Conservation (phyloP, 441 rosid genomes). For the Gossypium lobatum region DNA sequence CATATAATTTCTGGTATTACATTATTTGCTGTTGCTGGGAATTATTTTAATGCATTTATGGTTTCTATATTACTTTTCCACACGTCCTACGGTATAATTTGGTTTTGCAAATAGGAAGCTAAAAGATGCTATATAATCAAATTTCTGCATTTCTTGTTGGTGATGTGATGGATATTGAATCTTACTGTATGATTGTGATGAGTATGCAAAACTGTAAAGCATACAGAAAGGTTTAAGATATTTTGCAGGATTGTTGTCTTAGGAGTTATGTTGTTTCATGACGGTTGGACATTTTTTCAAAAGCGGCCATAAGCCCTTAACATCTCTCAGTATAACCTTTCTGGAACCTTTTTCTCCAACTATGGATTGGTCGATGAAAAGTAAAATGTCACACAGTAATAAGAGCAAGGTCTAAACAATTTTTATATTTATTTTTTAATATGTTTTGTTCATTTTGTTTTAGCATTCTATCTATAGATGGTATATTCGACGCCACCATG, state of each 20-base stretch:
- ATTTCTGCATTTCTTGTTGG: neutral
- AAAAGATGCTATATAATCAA: neutral
- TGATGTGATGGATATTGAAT: neutral
- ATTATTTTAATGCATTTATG: neutral
- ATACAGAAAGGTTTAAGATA: neutral
- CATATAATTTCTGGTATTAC: neutral
- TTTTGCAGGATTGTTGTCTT: neutral
- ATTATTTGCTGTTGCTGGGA: neutral
- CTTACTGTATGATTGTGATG: neutral
- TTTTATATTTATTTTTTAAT: neutral
- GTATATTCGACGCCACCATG: neutral
- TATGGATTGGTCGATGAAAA: neutral
- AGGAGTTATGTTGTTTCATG: constrained; percentile 2
- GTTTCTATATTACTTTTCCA: neutral
- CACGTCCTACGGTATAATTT: neutral
- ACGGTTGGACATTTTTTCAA: neutral
- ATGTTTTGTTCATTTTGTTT: neutral
- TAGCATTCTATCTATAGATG: neutral
- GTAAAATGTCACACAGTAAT: neutral
- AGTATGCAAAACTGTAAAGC: neutral
- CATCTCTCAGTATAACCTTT: constrained; percentile 5
- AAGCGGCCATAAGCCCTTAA: neutral
- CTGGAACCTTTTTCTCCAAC: neutral
- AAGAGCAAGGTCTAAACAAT: neutral
- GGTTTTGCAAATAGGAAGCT: neutral